Base-by-base conservation (phyloP, 2,329 filamentous ascomycete species). In the Diaporthe australafricana region DNA sequence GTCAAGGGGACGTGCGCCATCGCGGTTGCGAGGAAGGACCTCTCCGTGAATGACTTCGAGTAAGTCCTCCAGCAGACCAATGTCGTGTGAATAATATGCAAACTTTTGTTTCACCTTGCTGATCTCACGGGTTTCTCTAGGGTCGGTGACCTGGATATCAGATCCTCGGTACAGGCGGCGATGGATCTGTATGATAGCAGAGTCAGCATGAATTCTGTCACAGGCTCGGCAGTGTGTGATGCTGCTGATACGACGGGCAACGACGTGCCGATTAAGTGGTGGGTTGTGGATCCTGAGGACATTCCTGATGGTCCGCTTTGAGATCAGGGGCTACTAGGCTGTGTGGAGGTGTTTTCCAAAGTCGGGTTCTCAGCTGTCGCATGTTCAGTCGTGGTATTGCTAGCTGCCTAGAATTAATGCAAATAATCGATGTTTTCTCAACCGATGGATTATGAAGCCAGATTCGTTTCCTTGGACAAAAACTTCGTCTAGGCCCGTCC, bases 121-220 rank as follows among this genome's bases (percentile, higher is more conserved):
- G 16, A 52, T 30, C 0, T 42, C 22, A 5, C 22, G 2, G 0
- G 0, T 22, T 32, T 32, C 2, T 3, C 4, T 30, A 67, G 63
- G 22, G 17, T 52, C 11, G 63, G 63, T 9, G 48, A 67, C 48
- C 27, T 4, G 63, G 63, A 67, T n/a, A 53, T 67, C 48, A 53
- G 35, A 12, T 47, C 40, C 12, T 8, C 11, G 1, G 38, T 67
- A 3, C 4, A 1, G 8, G 6, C 48, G 20, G 63, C 63, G 32
- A 42, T 67, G 48, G 6, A 2, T 0, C 1, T 32, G 22, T 67
- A 52, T 38, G 1, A 8, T 2, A 22, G n/a, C n/a, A 1, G 2
- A 1, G 0, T n/a, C 7, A 32, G 3, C 3, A 53, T 67, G 47
- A 2, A 53, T 14, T 67, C 63, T 1, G 63, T 53, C 1, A 53